Evolutionary conservation across 805 yeast species (phyloP).

Genomic region (Alloascoidea africana): DNA sequence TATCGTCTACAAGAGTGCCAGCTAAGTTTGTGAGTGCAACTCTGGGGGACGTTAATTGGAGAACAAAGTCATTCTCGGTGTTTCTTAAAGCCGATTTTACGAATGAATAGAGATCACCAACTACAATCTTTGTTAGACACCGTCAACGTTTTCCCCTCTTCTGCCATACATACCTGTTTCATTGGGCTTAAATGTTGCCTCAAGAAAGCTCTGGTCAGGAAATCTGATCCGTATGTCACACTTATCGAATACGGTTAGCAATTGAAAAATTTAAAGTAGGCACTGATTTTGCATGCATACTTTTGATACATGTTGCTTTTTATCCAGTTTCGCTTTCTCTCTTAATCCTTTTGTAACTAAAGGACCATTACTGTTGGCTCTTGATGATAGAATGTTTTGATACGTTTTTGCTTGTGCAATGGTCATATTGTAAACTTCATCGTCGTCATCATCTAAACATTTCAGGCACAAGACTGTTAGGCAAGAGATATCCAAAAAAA

Average conservation of each 20-base stretch:
- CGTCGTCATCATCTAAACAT: too few relatives aligned
- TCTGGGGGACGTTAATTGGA: conserved; percentile 35
- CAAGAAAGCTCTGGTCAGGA: conserved; percentile 39
- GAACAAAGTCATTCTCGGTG: conserved; percentile 18
- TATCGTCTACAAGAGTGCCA: conserved; percentile 20
- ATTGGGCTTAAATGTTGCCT: conserved; percentile 29
- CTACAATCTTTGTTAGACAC: conserved; percentile 9
- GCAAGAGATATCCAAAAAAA: too few relatives aligned
- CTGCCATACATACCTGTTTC: conserved; percentile 23
- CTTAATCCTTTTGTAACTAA: conserved; percentile 26
- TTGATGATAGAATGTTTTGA: conserved; percentile 29
- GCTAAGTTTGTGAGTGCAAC: conserved; percentile 14
- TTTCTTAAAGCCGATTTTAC: conserved; percentile 17
- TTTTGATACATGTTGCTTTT: conserved; percentile 11
- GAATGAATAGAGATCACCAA: conserved; percentile 17
- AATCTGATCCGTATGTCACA: conserved; percentile 36
- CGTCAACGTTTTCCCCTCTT: conserved; percentile 12
- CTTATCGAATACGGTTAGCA: conserved; percentile 2
- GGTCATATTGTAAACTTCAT: conserved; percentile 27
- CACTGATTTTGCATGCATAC: background rate
- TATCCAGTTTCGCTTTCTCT: conserved; percentile 15
- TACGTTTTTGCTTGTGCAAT: conserved; percentile 38
- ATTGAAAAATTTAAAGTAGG: background rate
- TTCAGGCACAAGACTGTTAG: too few relatives aligned
- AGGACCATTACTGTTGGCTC: conserved; percentile 25